Percentiles rank a stretch among this genome's conserved stretches.
phyloP scores from a whole-genome alignment of 1,284 basidiomycete species.

The Albatrellus sp. region DNA sequence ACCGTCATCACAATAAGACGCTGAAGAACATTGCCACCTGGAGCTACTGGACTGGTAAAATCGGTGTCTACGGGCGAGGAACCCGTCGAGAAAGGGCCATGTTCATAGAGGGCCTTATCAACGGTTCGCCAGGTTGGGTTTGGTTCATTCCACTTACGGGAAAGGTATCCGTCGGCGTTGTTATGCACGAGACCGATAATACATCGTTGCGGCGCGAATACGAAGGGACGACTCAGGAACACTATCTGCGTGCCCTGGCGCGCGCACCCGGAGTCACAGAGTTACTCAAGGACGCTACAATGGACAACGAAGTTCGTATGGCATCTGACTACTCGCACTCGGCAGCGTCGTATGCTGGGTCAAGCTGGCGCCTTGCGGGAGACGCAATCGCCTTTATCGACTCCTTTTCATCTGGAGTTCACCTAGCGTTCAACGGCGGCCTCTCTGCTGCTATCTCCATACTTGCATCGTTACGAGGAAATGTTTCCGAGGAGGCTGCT shows the following conservation, averaged over 20 bases:
- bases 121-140: conserved; percentile 61
- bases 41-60: conserved; percentile 80
- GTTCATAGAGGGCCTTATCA: too few species aligned
- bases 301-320: conserved; percentile 24
- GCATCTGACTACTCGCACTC: conserved; percentile 63
- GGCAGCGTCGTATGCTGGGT: conserved; percentile 46
- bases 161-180: conserved; percentile 57
- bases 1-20: conserved; percentile 53
- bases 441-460: conserved; percentile 44
- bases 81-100: too few species aligned
- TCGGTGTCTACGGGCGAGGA: conserved; percentile 40
- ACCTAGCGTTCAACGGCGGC: conserved; percentile 51
- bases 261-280: conserved; percentile 32
- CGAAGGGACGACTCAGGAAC: conserved; percentile 6
- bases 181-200: conserved; percentile 39
- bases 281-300: background rate
- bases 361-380: conserved; percentile 48
- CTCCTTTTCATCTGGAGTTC: conserved; percentile 62
- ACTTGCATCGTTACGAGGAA: conserved; percentile 42
- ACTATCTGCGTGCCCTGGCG: conserved; percentile 28
- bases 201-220: background rate
- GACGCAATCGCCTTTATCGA: conserved; percentile 68
- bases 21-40: conserved; percentile 65
- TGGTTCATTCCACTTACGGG: conserved; percentile 71
- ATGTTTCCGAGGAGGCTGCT: conserved; percentile 41